Base-by-base conservation (phyloP, 2,329 filamentous ascomycete species). In the Phyllachora maydis region DNA sequence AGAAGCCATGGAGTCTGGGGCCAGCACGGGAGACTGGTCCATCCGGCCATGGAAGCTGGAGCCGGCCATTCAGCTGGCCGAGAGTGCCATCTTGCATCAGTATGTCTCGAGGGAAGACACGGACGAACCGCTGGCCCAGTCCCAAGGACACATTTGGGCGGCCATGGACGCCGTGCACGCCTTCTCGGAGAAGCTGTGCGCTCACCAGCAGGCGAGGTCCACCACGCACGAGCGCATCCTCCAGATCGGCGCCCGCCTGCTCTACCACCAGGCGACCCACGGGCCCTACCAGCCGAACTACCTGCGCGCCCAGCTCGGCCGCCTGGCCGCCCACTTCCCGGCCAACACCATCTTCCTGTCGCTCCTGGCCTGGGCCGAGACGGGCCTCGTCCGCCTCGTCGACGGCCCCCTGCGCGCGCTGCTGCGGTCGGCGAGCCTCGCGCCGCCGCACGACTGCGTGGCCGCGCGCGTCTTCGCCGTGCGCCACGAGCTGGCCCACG, bases 381-480 rank as follows among this genome's bases (percentile, higher is more conserved):
- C 36, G 6, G 65, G 71, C 6, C 65, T 79, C 20, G n/a, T n/a
- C n/a, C n/a, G n/a, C n/a, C 63, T 71, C 13, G 59, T 88, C 25
- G 65, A 81, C 30, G 77, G 90, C 34, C 73, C 78, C 11, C 65
- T 90, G 11, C 67, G 76, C n/a, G 54, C 61, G 5, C 47, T 77
- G 6, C 50, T 83, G 8, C 46, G 58, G 11, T 54, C 57, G 39
- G 58, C 58, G 37, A 44, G 66, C 0, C 43, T 61, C 3, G 32
- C 40, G 10, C 23, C 10, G 16, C 16, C 28, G 5, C 42, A 52
- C 24, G 56, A 60, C 35, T 46, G 46, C 19, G 30, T 57, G 8
- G 43, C 43, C 30, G 54, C 43, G 30, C 52, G 56, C 6, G 30
- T 54, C 8, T 63, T 65, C 36, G 50, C 56, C 12, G 52, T 67